Evolutionary conservation across 1,139 yeast species (phyloP).

Genomic region (Neolecta irregularis): DNA sequence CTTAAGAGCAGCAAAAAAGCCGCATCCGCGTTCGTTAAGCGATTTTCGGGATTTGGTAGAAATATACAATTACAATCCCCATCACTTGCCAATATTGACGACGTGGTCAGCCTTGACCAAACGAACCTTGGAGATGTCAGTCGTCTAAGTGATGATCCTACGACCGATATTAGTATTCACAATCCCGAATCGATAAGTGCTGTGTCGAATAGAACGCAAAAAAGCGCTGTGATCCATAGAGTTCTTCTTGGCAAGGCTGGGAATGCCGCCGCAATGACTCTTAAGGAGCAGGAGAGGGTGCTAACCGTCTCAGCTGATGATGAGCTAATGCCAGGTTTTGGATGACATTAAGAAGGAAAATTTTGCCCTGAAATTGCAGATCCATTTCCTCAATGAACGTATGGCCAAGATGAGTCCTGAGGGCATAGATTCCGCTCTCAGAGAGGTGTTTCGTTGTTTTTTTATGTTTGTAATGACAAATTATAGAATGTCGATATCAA

Average conservation of each 20-base stretch:
- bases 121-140: too few species aligned
- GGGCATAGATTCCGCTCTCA: slow-evolving; percentile 13
- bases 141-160: too few species aligned
- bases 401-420: slow-evolving; percentile 17
- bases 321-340: slow-evolving; percentile 10
- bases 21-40: too few species aligned
- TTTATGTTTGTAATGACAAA: background rate
- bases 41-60: too few species aligned
- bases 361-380: slow-evolving; percentile 16
- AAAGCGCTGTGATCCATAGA: too few species aligned
- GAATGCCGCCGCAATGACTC: background rate
- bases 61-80: too few species aligned
- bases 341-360: slow-evolving; percentile 18
- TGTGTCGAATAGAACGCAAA: too few species aligned
- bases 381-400: slow-evolving; percentile 15
- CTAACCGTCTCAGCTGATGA: background rate
- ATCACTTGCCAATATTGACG: too few species aligned
- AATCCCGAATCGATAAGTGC: too few species aligned
- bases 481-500: slow-evolving; percentile 15
- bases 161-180: too few species aligned
- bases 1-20: slow-evolving; percentile 3
- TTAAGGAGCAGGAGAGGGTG: slow-evolving; percentile 1
- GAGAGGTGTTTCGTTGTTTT: slow-evolving; percentile 12
- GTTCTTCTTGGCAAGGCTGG: background rate
- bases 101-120: too few species aligned